A percentile compares a stretch with the other conserved stretches of the same genome.
These are phyloP conservation scores for Capsicum pubescens DNA, from an alignment of 257 asterid species.

Conservation along the genomic window DNA sequence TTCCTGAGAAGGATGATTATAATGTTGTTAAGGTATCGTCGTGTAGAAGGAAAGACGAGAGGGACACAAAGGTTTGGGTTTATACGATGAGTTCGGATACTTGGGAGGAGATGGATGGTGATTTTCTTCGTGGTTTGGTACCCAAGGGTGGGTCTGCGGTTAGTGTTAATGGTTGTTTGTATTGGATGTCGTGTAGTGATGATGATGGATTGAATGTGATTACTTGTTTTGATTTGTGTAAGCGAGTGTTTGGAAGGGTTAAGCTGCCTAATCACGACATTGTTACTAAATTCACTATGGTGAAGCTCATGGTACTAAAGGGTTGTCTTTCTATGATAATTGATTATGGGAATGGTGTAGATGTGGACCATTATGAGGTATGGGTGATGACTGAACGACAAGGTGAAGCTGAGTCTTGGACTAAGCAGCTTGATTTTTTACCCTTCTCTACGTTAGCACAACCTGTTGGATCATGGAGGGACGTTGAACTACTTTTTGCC, in stretches of 20 bases:
- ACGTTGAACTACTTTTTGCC: background rate
- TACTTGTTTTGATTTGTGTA: slow-evolving; percentile 17
- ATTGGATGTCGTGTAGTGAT: slow-evolving; percentile 10
- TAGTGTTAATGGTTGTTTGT: background rate
- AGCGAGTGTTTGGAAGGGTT: background rate
- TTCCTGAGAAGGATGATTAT: background rate
- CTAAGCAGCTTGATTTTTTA: slow-evolving; percentile 1
- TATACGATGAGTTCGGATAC: background rate
- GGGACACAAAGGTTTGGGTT: background rate
- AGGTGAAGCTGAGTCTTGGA: slow-evolving; percentile 19
- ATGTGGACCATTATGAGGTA: background rate
- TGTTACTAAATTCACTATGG: background rate
- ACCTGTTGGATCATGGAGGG: slow-evolving; percentile 24
- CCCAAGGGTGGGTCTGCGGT: background rate
- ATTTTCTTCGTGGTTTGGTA: background rate
- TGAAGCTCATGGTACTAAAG: slow-evolving; percentile 23
- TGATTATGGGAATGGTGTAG: background rate
- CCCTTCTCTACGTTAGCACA: background rate
- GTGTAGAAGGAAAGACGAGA: background rate
- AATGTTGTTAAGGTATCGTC: slow-evolving; percentile 9
- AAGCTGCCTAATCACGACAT: background rate
- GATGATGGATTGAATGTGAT: background rate
- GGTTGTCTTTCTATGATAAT: slow-evolving; percentile 10
- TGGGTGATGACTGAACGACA: slow-evolving; percentile 19
- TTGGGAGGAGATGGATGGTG: background rate